Base-by-base conservation (phyloP, 768 basidiomycete genomes). In the Termitomyces sp. region DNA sequence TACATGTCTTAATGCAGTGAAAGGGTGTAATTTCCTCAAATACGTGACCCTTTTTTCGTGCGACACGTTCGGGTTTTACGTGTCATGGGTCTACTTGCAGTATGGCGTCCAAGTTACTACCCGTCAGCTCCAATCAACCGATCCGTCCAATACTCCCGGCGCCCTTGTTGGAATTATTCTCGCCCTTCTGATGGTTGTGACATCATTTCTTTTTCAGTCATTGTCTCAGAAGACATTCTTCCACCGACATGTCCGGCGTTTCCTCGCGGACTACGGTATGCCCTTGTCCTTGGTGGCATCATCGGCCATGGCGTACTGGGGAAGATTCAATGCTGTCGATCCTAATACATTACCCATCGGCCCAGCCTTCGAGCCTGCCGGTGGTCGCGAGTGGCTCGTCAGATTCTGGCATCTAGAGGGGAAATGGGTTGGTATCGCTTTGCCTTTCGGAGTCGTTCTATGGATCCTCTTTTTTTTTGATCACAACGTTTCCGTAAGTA, bases 381-480 rank as follows among this genome's bases (percentile, higher is more conserved):
- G 81, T 30, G 86, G 85, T 12, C 77, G 95, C 58, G 73, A 78
- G 8, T 98, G 93, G 95, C 74, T 97, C 0, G 91, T 97, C 12
- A 80, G 69, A 33, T 97, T 96, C 67, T 97, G 94, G 95, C 74
- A 93, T 61, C 76, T 97, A 3, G 87, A 90, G 20, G 86, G 81
- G 0, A 92, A 91, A 73, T 97, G 93, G 90, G 87, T 95, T 3
- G 91, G 87, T 12, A 86, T 93, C 31, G 91, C 94, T 0, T 76
- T 95, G 45, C 95, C 94, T 0, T 97, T 97, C 66, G 95, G 95
- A 2, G 71, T 95, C 44, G 77, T 94, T 22, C 76, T 98, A 6
- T 97, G 91, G 85, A 82, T 96, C 24, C 74, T 97, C 46, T 96
- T 98, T 75, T 95, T 95, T 77, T 97, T 97, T 64, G 94, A 98